Evolutionary conservation across 2,329 filamentous ascomycete species (phyloP), one percentile per base, ranked within the genome.

Genomic region (Sporothrix brasiliensis): DNA sequence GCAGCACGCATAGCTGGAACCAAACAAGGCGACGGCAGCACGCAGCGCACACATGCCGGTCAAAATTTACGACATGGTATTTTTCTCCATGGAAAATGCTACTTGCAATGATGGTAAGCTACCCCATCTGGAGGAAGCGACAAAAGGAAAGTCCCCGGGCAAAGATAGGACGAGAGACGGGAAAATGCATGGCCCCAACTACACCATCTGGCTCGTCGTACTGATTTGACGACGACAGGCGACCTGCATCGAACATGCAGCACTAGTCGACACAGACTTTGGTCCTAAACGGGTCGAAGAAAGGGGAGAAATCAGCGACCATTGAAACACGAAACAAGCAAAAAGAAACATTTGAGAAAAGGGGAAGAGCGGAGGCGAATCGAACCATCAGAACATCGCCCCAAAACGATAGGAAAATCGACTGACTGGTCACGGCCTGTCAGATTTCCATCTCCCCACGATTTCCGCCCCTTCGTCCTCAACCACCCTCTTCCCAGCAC

Each of bases 91-190:
- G 61, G 11, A 52, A 66, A 66, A 34, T 50, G 27, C 27, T 34
- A 49, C 50, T 27, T 67, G 49, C 50, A 19, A 67, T 67, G 65
- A 54, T 67, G 65, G 65, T 30, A 44, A 30, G 49, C 65, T 54
- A 49, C 44, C 30, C 44, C n/a, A 21, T 3, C 58, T 39, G 65
- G 30, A 67, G 65, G 65, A 44, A 53, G 49, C 34, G 24, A 13
- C 49, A n/a, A 53, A 41, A 53, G 19, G n/a, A 30, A 47, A 41
- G 27, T 16, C 47, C 10, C 24, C 63, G 49, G 24, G 65, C 52
- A 53, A 54, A 67, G 65, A 49, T n/a, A 24, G 27, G 21, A 65
- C 24, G 61, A 52, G 61, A 66, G 61, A 52, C 27, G 61, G 61
- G 44, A 65, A 16, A 44, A 65, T 49, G 61, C 41, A 65, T 49